Conservation (phyloP, 2,329 filamentous ascomycete species). For the Ophiocordyceps camponoti-leonardi region DNA sequence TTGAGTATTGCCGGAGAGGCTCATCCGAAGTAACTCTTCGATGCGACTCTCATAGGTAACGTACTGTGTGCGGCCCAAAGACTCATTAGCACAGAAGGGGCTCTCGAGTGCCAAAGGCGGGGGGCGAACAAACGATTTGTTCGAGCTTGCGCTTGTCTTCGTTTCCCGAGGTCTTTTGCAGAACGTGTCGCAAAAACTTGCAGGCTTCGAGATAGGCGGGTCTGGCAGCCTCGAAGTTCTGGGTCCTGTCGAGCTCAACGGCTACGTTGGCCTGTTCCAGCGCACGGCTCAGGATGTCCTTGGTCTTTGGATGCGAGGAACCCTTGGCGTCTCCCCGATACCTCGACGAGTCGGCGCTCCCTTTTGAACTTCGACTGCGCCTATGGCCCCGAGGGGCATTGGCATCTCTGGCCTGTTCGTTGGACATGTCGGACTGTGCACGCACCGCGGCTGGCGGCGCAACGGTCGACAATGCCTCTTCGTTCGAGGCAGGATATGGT, state of each 20-base stretch:
- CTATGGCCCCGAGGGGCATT: conserved; percentile 14
- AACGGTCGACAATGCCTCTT: neutral
- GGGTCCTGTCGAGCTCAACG: conserved; percentile 87
- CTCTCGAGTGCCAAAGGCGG: neutral
- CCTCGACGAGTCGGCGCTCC: conserved; percentile 14
- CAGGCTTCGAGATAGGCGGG: conserved; percentile 87
- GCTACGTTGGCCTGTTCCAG: conserved; percentile 92
- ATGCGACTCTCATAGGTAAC: conserved; percentile 84
- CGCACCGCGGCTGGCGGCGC: neutral
- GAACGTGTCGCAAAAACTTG: conserved; percentile 69
- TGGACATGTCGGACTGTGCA: neutral
- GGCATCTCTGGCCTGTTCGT: conserved; percentile 13
- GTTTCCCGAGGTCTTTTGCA: conserved; percentile 65
- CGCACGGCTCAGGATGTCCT: conserved; percentile 78
- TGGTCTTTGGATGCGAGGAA: conserved; percentile 70
- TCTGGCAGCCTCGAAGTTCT: conserved; percentile 83
- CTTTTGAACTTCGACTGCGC: conserved; percentile 14
- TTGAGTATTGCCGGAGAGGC: conserved; percentile 28
- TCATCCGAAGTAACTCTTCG: conserved; percentile 62
- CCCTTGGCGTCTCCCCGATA: conserved; percentile 16
- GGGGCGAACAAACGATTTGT: conserved; percentile 56
- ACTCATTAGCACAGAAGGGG: neutral
- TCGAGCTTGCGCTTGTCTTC: conserved; percentile 85
- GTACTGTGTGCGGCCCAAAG: conserved; percentile 33
- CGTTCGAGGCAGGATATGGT: neutral